Evolutionary conservation across 495 filamentous ascomycete species (phyloP).

Genomic region (Lasiosphaeris hirsuta): DNA sequence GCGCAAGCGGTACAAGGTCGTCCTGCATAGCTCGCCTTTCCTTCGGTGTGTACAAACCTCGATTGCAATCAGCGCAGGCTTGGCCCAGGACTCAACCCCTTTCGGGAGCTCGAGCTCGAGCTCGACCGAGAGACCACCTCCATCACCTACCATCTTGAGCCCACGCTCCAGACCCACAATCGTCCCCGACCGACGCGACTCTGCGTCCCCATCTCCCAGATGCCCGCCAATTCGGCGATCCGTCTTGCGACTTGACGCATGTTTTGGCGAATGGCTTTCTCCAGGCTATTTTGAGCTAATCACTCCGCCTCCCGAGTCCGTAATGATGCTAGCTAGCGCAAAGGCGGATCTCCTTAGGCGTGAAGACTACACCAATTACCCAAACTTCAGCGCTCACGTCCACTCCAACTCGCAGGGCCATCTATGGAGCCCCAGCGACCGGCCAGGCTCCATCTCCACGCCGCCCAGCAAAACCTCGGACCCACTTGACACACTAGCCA

Average conservation of each 20-base stretch:
- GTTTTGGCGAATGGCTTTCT: slow-evolving; percentile 92
- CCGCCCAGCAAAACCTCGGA: slow-evolving; percentile 5
- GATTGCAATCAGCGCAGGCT: slow-evolving; percentile 81
- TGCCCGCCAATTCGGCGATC: slow-evolving; percentile 44
- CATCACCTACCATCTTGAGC: slow-evolving; percentile 5
- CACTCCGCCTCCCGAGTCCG: slow-evolving; percentile 79
- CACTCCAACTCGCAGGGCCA: slow-evolving; percentile 34
- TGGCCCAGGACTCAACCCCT: slow-evolving; percentile 60
- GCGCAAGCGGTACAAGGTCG: slow-evolving; percentile 65
- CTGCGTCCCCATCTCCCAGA: neutral
- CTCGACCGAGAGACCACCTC: slow-evolving; percentile 16
- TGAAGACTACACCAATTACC: slow-evolving; percentile 57
- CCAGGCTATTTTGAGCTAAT: slow-evolving; percentile 91
- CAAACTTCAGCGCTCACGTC: slow-evolving; percentile 33
- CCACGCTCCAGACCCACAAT: slow-evolving; percentile 15
- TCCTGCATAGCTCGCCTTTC: slow-evolving; percentile 90
- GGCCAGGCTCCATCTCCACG: slow-evolving; percentile 9
- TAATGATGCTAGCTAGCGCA: slow-evolving; percentile 79
- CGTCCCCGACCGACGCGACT: slow-evolving; percentile 7
- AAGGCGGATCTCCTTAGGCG: slow-evolving; percentile 78
- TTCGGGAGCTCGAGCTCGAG: slow-evolving; percentile 29
- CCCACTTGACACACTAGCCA: slow-evolving; percentile 24
- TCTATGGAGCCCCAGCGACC: slow-evolving; percentile 35
- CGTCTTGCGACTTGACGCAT: slow-evolving; percentile 79
- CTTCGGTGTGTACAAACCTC: slow-evolving; percentile 91